A percentile compares a stretch with the other conserved stretches of the same genome.
phyloP scores from a whole-genome alignment of 2,329 filamentous ascomycete genomes.

The Verticillium isaacii region DNA sequence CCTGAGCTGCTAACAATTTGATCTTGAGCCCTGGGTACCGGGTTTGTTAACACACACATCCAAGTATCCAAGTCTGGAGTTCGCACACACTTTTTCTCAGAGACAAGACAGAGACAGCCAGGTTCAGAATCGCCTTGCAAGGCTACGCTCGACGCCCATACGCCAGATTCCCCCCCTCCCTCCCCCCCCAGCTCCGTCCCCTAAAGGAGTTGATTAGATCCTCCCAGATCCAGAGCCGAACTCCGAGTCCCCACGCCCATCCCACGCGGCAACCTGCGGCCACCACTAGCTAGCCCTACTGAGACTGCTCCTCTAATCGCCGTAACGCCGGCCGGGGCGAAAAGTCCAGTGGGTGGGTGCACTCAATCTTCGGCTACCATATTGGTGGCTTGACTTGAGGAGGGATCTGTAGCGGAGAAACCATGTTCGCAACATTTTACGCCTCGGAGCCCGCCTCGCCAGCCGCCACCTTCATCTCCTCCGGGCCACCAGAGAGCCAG shows the following conservation, averaged over 20 bases:
- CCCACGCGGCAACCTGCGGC: not conserved
- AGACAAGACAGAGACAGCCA: too few species aligned
- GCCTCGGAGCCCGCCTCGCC: slow-evolving; percentile 1
- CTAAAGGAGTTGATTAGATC: not conserved
- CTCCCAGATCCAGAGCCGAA: not conserved
- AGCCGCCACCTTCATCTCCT: not conserved
- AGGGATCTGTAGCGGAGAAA: not conserved
- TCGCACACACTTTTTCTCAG: too few species aligned
- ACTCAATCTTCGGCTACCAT: not conserved
- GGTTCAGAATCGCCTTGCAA: not conserved
- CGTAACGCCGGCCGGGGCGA: not conserved
- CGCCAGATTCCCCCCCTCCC: not conserved
- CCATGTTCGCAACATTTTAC: slow-evolving; percentile 1
- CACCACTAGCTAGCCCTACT: not conserved
- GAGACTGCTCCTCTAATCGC: not conserved
- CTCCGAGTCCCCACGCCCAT: not conserved
- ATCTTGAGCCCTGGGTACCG: too few species aligned
- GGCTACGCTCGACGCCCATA: not conserved
- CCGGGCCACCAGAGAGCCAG: not conserved
- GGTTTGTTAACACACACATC: too few species aligned
- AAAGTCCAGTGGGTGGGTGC: too few species aligned
- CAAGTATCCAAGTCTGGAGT: too few species aligned
- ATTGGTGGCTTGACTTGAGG: not conserved
- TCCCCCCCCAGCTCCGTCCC: not conserved
- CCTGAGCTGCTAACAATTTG: too few species aligned